These are phyloP conservation scores for Brassica nigra DNA, from an alignment of 345 rosid species.

Conservation along the genomic window DNA sequence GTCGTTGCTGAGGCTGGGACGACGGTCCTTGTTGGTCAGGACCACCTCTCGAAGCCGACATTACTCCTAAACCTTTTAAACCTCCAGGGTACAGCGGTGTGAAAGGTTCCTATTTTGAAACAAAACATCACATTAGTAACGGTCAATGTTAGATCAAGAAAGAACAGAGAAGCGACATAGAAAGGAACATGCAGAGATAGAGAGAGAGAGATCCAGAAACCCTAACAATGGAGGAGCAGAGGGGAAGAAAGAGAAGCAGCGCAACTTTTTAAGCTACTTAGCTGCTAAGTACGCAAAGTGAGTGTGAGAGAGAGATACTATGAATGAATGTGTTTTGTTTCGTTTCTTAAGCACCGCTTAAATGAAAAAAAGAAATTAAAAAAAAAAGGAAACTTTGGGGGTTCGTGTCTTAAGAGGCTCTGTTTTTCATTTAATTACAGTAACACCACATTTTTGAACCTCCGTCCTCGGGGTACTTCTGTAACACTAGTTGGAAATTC, in stretches of 20 bases:
- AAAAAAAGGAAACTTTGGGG: constrained; percentile 20
- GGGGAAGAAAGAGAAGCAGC: constrained; percentile 22
- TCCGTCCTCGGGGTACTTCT: not conserved
- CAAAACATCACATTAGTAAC: not conserved
- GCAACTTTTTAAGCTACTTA: constrained; percentile 53
- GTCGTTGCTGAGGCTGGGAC: constrained; percentile 54
- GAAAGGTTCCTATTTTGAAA: not conserved
- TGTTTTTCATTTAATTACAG: constrained; percentile 11
- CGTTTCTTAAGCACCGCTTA: constrained; percentile 12
- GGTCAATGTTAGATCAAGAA: not conserved
- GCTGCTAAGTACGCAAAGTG: constrained; percentile 46
- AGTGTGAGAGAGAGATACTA: constrained; percentile 6
- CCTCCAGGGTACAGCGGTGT: constrained; percentile 27
- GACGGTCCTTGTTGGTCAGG: constrained; percentile 46
- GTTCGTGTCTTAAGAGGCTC: constrained; percentile 26
- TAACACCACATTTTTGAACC: constrained; percentile 13
- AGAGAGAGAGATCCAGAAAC: constrained; percentile 32
- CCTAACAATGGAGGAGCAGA: constrained; percentile 33
- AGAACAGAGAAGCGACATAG: constrained; percentile 21
- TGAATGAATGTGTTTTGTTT: constrained; percentile 29
- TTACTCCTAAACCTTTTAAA: constrained; percentile 20
- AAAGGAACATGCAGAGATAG: constrained; percentile 9
- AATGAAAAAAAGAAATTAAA: not conserved
- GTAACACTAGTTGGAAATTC: constrained; percentile 4
- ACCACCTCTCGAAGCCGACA: constrained; percentile 62